phyloP scores from a whole-genome alignment of 805 yeast genomes.

The Starmerella riodocensis region DNA sequence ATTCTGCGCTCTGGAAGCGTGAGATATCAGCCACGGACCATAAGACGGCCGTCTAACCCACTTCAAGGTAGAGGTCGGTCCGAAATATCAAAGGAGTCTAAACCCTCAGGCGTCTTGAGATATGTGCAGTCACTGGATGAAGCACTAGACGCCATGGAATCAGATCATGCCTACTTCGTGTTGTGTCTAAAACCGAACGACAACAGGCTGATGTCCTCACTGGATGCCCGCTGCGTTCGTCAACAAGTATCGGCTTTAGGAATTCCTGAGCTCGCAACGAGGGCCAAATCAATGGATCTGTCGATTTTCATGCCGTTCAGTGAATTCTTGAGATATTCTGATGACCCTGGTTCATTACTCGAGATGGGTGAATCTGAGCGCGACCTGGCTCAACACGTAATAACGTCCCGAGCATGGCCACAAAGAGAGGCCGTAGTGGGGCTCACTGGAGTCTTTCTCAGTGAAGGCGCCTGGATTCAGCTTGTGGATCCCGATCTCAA shows the following conservation, averaged over 20 bases:
- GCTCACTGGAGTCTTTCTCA: conserved; percentile 31
- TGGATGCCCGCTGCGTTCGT: conserved; percentile 33
- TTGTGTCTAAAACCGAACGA: conserved; percentile 34
- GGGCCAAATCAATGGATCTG: conserved; percentile 30
- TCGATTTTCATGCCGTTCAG: conserved; percentile 30
- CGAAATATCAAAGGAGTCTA: background rate
- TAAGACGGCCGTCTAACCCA: conserved; percentile 11
- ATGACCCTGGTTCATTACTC: conserved; percentile 7
- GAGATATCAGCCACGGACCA: conserved; percentile 8
- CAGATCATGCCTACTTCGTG: conserved; percentile 31
- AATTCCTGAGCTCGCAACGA: conserved; percentile 30
- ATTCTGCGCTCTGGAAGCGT: conserved; percentile 17
- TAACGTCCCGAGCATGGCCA: conserved; percentile 27
- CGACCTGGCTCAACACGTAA: conserved; percentile 24
- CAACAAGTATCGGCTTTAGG: conserved; percentile 33
- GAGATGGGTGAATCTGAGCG: conserved; percentile 22
- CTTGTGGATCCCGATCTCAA: conserved; percentile 29
- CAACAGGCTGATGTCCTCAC: conserved; percentile 27
- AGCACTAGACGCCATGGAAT: conserved; percentile 30
- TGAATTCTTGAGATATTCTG: conserved; percentile 26
- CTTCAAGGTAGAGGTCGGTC: conserved; percentile 5
- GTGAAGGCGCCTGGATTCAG: conserved; percentile 32
- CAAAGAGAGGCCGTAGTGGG: conserved; percentile 30
- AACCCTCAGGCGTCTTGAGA: conserved; percentile 8
- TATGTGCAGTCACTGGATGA: conserved; percentile 25